Percentiles rank a stretch among this genome's conserved stretches.
Conservation (phyloP, 352 stramenopile species). For the Phytophthora colocasiae region DNA sequence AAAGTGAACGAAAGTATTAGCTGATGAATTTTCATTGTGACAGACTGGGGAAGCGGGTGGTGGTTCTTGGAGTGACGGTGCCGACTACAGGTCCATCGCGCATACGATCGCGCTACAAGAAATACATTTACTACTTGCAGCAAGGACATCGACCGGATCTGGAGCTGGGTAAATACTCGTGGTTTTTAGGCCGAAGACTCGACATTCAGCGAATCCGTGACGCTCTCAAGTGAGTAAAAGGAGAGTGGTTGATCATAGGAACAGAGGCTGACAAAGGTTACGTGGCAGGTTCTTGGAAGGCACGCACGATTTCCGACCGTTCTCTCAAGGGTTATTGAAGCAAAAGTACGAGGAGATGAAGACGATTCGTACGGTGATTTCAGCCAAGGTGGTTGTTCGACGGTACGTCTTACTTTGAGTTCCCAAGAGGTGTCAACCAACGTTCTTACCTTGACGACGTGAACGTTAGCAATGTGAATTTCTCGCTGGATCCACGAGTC, state of each 20-base stretch:
- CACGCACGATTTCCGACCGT: slow-evolving; percentile 80
- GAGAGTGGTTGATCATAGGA: background rate
- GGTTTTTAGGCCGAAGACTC: slow-evolving; percentile 79
- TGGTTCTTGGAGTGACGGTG: slow-evolving; percentile 54
- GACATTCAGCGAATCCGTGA: slow-evolving; percentile 67
- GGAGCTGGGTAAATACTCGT: slow-evolving; percentile 78
- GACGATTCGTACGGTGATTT: slow-evolving; percentile 75
- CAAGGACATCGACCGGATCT: slow-evolving; percentile 78
- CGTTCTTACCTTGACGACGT: slow-evolving; percentile 5
- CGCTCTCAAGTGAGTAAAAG: slow-evolving; percentile 55
- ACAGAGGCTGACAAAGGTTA: slow-evolving; percentile 3
- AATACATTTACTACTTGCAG: slow-evolving; percentile 92
- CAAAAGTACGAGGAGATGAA: slow-evolving; percentile 62
- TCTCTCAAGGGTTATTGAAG: slow-evolving; percentile 81
- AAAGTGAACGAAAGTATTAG: background rate
- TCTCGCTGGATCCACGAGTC: slow-evolving; percentile 64
- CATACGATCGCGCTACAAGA: slow-evolving; percentile 86
- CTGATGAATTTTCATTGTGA: slow-evolving; percentile 6
- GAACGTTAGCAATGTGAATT: slow-evolving; percentile 62
- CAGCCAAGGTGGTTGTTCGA: slow-evolving; percentile 62
- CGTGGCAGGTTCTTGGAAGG: slow-evolving; percentile 66
- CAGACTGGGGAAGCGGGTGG: slow-evolving; percentile 51
- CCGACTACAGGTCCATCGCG: slow-evolving; percentile 48
- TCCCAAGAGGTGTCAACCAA: too few relatives aligned
- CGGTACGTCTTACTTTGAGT: slow-evolving; percentile 35